Percentiles rank a stretch among this genome's conserved stretches.
These are phyloP conservation scores for Baorangia bicolor DNA, from an alignment of 768 basidiomycete genomes.

Conservation along the genomic window DNA sequence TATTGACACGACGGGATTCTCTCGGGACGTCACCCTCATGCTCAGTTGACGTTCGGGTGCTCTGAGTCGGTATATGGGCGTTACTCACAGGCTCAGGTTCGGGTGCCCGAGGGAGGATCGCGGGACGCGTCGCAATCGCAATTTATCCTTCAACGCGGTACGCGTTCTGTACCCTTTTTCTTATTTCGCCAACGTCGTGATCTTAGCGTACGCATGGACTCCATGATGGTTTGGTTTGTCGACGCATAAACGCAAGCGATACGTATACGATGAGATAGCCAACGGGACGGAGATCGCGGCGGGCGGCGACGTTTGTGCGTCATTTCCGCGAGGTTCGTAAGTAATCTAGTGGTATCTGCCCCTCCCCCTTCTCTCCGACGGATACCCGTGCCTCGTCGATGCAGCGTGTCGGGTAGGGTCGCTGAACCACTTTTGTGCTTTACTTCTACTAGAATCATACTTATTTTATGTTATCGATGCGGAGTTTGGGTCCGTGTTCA, in stretches of 20 bases:
- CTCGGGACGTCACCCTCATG: background rate
- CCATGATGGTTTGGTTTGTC: background rate
- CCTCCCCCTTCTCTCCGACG: background rate
- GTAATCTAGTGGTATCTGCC: too few species aligned
- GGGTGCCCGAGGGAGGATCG: slow-evolving; percentile 4
- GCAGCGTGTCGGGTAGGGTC: slow-evolving; percentile 25
- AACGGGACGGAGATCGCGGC: background rate
- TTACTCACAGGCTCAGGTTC: slow-evolving; percentile 1
- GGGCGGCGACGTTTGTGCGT: slow-evolving; percentile 1
- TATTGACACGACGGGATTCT: background rate
- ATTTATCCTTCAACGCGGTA: background rate
- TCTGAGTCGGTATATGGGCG: background rate
- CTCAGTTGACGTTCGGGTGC: background rate
- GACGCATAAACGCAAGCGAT: background rate
- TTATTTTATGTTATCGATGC: too few species aligned
- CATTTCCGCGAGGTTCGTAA: slow-evolving; percentile 10
- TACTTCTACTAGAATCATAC: background rate
- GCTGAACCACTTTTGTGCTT: background rate
- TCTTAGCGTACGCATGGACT: background rate
- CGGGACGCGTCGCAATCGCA: background rate
- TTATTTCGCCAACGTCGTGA: background rate
- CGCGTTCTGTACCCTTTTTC: background rate
- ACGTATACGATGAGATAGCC: background rate
- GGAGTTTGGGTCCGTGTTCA: slow-evolving; percentile 6
- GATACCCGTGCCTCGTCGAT: slow-evolving; percentile 25